A percentile compares a stretch with the other conserved stretches of the same genome.
phyloP scores from a whole-genome alignment of 2,329 filamentous ascomycete genomes.

The Aspergillus persii region DNA sequence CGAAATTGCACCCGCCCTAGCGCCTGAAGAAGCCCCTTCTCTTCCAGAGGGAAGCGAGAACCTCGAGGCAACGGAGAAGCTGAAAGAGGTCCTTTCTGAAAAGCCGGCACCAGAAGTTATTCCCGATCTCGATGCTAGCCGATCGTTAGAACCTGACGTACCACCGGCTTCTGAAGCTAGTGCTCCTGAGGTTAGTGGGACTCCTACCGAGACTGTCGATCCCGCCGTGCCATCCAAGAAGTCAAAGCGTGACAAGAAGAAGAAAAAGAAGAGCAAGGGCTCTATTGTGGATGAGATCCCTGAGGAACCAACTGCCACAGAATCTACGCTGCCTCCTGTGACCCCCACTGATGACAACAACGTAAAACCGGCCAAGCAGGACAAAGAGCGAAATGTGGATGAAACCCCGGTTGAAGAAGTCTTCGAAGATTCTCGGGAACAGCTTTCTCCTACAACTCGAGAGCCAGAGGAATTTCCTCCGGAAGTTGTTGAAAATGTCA shows the following conservation, averaged over 20 bases:
- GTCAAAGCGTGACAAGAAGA: constrained; percentile 29
- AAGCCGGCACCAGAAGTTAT: not conserved
- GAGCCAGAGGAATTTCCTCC: not conserved
- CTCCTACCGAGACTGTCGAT: not conserved
- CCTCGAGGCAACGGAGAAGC: not conserved
- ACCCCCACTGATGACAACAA: not conserved
- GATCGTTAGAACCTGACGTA: not conserved
- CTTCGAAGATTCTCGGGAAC: constrained; percentile 2
- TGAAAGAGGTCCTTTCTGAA: not conserved
- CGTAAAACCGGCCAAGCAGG: not conserved
- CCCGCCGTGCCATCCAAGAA: constrained; percentile 19
- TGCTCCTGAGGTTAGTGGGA: constrained; percentile 10
- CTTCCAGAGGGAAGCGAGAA: not conserved
- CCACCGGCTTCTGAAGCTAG: constrained; percentile 2
- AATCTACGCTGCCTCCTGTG: constrained; percentile 4
- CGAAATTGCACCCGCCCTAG: constrained; percentile 11
- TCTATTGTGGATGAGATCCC: constrained; percentile 6
- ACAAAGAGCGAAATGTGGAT: not conserved
- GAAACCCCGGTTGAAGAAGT: constrained; percentile 1
- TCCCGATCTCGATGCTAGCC: not conserved
- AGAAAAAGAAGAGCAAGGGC: constrained; percentile 18
- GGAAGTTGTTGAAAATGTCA: not conserved
- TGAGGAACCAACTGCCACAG: constrained; percentile 1
- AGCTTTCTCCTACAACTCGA: not conserved
- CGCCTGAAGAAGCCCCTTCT: constrained; percentile 1